These are phyloP conservation scores for Naganishia sp. DNA, from an alignment of 1,284 basidiomycete genomes.

Conservation along the genomic window DNA sequence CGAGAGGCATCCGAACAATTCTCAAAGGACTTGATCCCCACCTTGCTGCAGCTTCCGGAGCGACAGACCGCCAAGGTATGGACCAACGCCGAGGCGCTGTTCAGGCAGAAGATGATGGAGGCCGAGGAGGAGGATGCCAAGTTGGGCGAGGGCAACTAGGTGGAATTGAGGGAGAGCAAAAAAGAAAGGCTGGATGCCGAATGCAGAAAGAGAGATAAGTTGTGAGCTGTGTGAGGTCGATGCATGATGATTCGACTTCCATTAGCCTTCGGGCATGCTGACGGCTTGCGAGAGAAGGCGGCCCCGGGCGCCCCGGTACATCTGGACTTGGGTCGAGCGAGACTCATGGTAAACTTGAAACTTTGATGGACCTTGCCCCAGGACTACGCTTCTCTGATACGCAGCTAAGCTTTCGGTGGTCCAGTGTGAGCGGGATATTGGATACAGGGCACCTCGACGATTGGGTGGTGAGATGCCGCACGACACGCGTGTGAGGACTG, in stretches of 20 bases:
- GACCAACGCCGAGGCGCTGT: slow-evolving; percentile 86
- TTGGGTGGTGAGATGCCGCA: too few species aligned
- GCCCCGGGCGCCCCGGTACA: too few species aligned
- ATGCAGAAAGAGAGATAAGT: not conserved
- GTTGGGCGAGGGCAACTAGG: slow-evolving; percentile 24
- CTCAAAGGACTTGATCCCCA: slow-evolving; percentile 83
- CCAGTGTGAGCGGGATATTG: too few species aligned
- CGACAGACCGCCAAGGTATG: slow-evolving; percentile 74
- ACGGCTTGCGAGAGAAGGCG: too few species aligned
- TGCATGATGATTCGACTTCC: not conserved
- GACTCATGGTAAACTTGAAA: too few species aligned
- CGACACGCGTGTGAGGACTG: too few species aligned
- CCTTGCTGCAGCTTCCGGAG: slow-evolving; percentile 74
- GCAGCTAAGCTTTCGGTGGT: too few species aligned
- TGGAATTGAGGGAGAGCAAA: not conserved
- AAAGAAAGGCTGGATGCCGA: not conserved
- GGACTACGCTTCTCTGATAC: too few species aligned
- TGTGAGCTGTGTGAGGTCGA: slow-evolving; percentile 2
- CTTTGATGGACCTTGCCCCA: too few species aligned
- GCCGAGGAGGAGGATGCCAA: slow-evolving; percentile 50
- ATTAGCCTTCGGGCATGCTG: too few species aligned
- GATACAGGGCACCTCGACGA: too few species aligned
- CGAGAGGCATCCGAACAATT: slow-evolving; percentile 97
- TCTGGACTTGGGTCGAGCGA: too few species aligned
- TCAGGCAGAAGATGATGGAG: slow-evolving; percentile 70